Evolutionary conservation across 2,329 filamentous ascomycete species (phyloP), one percentile per base, ranked within the genome.

Genomic region (Penicillium psychrosexuale): DNA sequence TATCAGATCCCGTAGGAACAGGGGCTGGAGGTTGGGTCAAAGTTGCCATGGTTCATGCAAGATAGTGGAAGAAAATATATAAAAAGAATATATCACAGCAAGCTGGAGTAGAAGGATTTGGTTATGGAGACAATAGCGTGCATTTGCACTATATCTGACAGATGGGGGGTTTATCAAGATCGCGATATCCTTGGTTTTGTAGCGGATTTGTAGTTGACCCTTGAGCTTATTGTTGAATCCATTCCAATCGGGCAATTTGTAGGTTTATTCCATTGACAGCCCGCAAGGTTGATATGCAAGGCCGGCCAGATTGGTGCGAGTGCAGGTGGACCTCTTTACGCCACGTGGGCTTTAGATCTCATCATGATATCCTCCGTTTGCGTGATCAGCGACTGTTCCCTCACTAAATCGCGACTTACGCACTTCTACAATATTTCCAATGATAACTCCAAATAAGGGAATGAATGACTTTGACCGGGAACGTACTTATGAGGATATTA

Each of bases 291-390:
- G 19, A 36, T 11, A 27, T 37, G 8, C 8, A 36, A 37, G n/a
- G 27, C 11, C 7, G 11, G 7, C 11, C 8, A 22, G 45, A 30
- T 30, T 34, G 9, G 11, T 33, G 24, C 17, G 19, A 40, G 11
- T 44, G 28, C 15, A 15, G 11, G 38, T 44, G 33, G 27, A 46
- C 38, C 51, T 43, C 52, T 47, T 40, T n/a, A 2, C 34, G 13
- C 30, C 34, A 17, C 30, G 15, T 51, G n/a, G 28, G 40, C 9
- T n/a, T 31, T 11, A 37, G 17, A 60, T 55, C 37, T 62, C 59
- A 55, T 44, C 61, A 63, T 57, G 48, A 57, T 61, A 57, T 60
- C 55, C 55, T 58, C 61, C 61, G 61, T 51, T 63, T 11, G 61
- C 61, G 61, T 63, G 59, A 63, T 60, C 51, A 36, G 5, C 3